phyloP scores from a whole-genome alignment of 768 basidiomycete genomes.

The Tylopilus plumbeoviolaceoides region DNA sequence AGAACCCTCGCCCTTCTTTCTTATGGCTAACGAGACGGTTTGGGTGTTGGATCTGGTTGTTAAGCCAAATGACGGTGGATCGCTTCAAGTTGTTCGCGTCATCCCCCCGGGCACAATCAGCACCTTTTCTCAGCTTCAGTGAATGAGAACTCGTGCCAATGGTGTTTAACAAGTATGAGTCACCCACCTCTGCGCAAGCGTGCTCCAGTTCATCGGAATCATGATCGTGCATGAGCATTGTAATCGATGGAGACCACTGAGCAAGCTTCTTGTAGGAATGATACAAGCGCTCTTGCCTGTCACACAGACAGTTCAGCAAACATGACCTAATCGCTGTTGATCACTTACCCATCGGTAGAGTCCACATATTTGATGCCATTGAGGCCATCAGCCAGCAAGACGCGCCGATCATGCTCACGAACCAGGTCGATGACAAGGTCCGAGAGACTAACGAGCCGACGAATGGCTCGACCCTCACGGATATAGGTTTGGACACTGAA shows the following conservation, averaged over 20 bases:
- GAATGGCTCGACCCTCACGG: background rate
- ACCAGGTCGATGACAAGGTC: background rate
- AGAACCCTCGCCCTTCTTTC: background rate
- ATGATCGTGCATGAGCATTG: background rate
- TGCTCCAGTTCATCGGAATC: too few relatives aligned
- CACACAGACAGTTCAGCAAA: too few relatives aligned
- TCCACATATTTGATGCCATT: background rate
- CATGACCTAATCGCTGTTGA: too few relatives aligned
- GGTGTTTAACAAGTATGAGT: background rate
- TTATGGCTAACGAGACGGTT: background rate
- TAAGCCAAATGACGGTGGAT: background rate
- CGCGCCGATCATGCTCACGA: background rate
- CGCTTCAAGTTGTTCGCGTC: background rate
- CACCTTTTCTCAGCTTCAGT: background rate
- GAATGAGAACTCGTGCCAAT: background rate
- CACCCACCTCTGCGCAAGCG: background rate
- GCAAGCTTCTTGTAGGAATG: background rate
- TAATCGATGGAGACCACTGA: background rate
- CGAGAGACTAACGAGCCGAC: background rate
- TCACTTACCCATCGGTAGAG: background rate
- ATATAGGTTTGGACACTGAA: background rate
- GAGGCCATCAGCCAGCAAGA: background rate
- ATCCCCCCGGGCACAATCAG: background rate
- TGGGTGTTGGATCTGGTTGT: background rate
- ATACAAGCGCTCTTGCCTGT: background rate